Evolutionary conservation across 257 asterid genomes (phyloP).

Genomic region (Rhazya stricta): DNA sequence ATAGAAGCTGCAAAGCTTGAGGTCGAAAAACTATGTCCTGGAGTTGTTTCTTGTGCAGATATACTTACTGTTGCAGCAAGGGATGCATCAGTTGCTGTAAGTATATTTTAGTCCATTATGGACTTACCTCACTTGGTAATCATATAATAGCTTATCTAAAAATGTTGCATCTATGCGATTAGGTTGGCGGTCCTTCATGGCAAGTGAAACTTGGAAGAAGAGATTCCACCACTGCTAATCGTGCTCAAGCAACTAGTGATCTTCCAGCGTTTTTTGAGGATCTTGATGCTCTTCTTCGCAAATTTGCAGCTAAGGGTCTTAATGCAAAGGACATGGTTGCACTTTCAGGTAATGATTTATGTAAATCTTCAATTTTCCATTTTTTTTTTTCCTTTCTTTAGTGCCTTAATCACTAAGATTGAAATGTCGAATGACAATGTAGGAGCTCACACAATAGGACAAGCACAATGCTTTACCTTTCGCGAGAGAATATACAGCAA

Average conservation of each 20-base stretch:
- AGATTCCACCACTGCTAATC: conserved; percentile 32
- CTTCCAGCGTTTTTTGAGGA: conserved; percentile 20
- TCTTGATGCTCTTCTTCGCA: conserved; percentile 9
- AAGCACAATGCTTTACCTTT: conserved; percentile 23
- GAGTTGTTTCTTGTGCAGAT: conserved; percentile 26
- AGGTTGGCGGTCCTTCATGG: conserved; percentile 44
- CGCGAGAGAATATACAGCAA: conserved; percentile 25
- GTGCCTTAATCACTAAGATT: not conserved
- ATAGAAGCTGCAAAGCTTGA: conserved; percentile 20
- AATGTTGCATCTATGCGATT: not conserved
- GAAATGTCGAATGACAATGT: not conserved
- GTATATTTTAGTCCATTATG: not conserved
- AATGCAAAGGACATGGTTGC: conserved; percentile 32
- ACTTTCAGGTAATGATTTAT: conserved; percentile 20
- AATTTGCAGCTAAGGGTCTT: conserved; percentile 17
- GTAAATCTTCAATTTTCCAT: too few species aligned
- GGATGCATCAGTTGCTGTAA: conserved; percentile 27
- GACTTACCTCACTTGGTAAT: too few species aligned
- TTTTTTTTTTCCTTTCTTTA: too few species aligned
- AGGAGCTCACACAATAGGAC: conserved; percentile 36
- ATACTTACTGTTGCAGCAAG: conserved; percentile 25
- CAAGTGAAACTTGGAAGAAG: conserved; percentile 3
- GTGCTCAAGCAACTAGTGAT: conserved; percentile 16
- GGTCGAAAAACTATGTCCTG: conserved; percentile 21
- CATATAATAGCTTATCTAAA: too few species aligned